Conservation (phyloP, 768 basidiomycete genomes). For the Russula olivacea region DNA sequence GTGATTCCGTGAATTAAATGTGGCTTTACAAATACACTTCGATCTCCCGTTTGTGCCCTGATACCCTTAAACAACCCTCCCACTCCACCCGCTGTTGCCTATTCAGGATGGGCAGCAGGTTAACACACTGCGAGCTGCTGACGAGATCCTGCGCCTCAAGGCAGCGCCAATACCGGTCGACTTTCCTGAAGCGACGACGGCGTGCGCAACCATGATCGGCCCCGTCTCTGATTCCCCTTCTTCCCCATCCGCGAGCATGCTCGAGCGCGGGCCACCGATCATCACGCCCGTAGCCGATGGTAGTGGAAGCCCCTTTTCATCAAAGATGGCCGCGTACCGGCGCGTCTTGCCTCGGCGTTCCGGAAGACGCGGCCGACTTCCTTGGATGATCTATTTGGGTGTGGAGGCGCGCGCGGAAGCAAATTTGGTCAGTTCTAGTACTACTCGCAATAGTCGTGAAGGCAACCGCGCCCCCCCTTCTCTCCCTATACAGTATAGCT, state of each 20-base stretch:
- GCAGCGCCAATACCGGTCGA: constrained; percentile 10
- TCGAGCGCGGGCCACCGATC: constrained; percentile 16
- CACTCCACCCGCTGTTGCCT: background rate
- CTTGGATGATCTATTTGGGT: constrained; percentile 10
- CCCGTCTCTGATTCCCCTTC: constrained; percentile 2
- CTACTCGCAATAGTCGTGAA: background rate
- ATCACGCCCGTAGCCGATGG: constrained; percentile 20
- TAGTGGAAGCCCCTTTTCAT: constrained; percentile 20
- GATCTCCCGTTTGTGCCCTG: constrained; percentile 2
- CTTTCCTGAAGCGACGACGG: constrained; percentile 6
- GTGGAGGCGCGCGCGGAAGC: background rate
- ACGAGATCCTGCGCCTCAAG: constrained; percentile 17
- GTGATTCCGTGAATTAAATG: constrained; percentile 10
- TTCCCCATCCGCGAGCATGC: constrained; percentile 10
- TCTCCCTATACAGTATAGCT: too few relatives aligned
- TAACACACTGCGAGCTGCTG: constrained; percentile 19
- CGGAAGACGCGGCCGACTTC: constrained; percentile 6
- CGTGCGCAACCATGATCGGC: constrained; percentile 12
- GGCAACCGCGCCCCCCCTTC: too few relatives aligned
- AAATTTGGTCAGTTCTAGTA: background rate
- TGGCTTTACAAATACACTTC: constrained; percentile 16
- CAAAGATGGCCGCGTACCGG: constrained; percentile 22
- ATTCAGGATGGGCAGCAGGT: constrained; percentile 13
- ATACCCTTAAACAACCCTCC: constrained; percentile 12
- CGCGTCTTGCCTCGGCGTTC: constrained; percentile 23